Base-by-base conservation (phyloP, 169 alveolate species). In the Cryptosporidium ubiquitum region DNA sequence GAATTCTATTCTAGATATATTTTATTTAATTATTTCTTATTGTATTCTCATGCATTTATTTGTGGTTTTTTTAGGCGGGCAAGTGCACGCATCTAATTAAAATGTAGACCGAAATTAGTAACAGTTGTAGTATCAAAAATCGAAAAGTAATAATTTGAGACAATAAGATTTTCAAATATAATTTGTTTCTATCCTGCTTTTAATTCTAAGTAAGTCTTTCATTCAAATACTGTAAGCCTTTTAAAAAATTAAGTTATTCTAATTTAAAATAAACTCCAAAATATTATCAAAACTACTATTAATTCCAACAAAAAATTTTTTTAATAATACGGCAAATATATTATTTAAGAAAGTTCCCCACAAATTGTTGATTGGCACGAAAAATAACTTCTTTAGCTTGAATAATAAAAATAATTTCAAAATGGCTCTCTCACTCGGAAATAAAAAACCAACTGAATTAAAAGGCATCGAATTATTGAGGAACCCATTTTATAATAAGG, bases 401-500 rank as follows among this genome's bases (percentile, higher is more conserved):
- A 64, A 33, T 64, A 64, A 64, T 37, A 31, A 64, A 33, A 5
- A 64, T 64, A 0, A 44, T 47, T 47, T 55, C 52, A 64, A 37
- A 64, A 64, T 64, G 49, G 49, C 47, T 37, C 71, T 49, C 23
- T 33, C 71, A 0, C 71, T 64, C 18, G 23, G 9, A 26, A 31
- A 29, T 16, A 64, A 64, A 37, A 64, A 64, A 64, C 40, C 33
- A n/a, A 29, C 10, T 64, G 70, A 74, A 51, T 51, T 64, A 60
- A 31, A 57, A 16, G 94, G 94, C n/a, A 52, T 69, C 10, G 93
- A 91, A 9, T 37, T 91, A 29, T 69, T 91, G 40, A 84, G 91
- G 26, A 75, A 91, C 57, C 94, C 94, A 29, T 73, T 47, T 6
- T 84, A 58, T 1, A 84, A 84, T 73, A 91, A 91, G 23, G 94